These are phyloP conservation scores for Tardiomyces depauwii DNA, from an alignment of 1,139 yeast genomes.

Conservation along the genomic window DNA sequence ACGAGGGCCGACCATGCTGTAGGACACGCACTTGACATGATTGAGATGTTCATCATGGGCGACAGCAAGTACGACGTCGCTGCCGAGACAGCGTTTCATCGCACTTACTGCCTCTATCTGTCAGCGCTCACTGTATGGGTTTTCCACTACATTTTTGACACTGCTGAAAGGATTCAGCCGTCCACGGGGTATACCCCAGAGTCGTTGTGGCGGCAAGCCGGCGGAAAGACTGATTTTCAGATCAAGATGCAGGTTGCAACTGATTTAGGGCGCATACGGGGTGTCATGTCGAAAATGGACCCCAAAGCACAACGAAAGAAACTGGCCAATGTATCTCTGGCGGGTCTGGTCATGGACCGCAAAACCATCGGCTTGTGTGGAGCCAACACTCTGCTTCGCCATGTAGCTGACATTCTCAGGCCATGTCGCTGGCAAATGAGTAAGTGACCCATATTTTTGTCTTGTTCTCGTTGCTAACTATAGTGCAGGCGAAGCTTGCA, in stretches of 20 bases:
- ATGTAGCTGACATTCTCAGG: conserved; percentile 9
- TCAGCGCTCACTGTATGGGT: conserved; percentile 16
- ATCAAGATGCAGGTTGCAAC: neutral
- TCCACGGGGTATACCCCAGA: neutral
- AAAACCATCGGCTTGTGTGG: conserved; percentile 9
- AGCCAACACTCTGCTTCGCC: conserved; percentile 12
- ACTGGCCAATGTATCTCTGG: neutral
- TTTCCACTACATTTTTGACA: conserved; percentile 7
- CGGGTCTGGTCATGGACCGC: conserved; percentile 1
- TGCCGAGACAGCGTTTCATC: conserved; percentile 17
- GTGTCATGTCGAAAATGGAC: conserved; percentile 7
- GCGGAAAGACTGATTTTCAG: neutral
- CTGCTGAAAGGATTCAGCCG: neutral
- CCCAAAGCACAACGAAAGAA: conserved; percentile 3
- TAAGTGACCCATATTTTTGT: too few relatives aligned
- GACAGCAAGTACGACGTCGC: conserved; percentile 15
- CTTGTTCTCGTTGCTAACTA: too few relatives aligned
- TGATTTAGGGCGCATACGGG: conserved; percentile 9
- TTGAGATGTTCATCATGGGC: conserved; percentile 15
- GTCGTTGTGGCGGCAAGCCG: neutral
- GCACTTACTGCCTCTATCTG: conserved; percentile 17
- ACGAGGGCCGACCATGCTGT: conserved; percentile 8
- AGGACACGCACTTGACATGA: conserved; percentile 15
- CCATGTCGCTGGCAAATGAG: conserved; percentile 16
- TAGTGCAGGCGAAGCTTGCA: neutral